Evolutionary conservation across 2,329 filamentous ascomycete species (phyloP).

Genomic region (Exophiala sp.): DNA sequence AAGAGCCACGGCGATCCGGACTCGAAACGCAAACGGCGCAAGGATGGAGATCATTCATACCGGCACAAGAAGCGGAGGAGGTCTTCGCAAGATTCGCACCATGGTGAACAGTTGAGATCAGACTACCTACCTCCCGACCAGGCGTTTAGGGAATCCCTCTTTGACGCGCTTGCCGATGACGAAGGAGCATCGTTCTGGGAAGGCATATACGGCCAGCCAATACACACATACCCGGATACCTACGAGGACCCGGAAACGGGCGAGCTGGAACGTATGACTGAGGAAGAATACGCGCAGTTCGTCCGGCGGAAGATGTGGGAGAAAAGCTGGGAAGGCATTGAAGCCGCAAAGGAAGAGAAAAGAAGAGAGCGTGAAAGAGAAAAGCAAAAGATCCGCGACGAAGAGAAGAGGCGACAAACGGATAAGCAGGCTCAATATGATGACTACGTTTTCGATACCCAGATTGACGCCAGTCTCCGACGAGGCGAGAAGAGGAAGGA

Average conservation of each 20-base stretch:
- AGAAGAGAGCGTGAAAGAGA: constrained; percentile 49
- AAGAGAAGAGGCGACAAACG: constrained; percentile 25
- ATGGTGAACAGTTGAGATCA: constrained; percentile 5
- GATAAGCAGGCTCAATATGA: constrained; percentile 5
- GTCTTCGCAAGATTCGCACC: constrained; percentile 14
- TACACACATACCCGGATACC: constrained; percentile 67
- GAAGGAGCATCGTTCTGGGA: constrained; percentile 96
- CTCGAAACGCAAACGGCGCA: constrained; percentile 19
- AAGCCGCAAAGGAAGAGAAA: constrained; percentile 65
- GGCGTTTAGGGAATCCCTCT: constrained; percentile 88
- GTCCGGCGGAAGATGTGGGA: constrained; percentile 93
- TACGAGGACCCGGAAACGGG: constrained; percentile 46
- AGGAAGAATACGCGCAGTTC: constrained; percentile 84
- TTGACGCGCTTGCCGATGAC: constrained; percentile 94
- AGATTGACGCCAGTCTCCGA: constrained; percentile 64
- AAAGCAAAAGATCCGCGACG: constrained; percentile 38
- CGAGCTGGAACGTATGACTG: constrained; percentile 74
- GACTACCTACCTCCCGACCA: constrained; percentile 57
- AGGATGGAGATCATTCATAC: constrained; percentile 25
- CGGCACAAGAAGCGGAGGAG: constrained; percentile 30
- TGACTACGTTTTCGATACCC: constrained; percentile 47
- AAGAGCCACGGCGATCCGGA: background rate
- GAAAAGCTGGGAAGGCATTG: constrained; percentile 75
- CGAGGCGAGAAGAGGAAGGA: constrained; percentile 59
- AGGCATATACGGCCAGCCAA: constrained; percentile 89